Percentiles rank a stretch among this genome's conserved stretches.
Conservation (phyloP, 2,329 filamentous ascomycete species). For the Colletotrichum eleusines region DNA sequence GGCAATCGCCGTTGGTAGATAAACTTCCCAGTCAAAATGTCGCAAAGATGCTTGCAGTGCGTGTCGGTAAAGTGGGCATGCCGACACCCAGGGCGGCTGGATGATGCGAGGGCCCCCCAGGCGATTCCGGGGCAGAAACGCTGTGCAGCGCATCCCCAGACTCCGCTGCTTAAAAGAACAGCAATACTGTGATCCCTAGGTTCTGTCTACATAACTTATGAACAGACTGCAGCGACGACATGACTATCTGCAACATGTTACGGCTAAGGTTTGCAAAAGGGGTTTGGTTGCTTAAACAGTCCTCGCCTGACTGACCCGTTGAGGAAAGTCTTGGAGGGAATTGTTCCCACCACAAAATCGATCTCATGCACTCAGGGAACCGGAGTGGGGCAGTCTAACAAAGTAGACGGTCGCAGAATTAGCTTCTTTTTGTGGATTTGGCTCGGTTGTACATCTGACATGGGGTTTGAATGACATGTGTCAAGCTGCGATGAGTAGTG, state of each 20-base stretch:
- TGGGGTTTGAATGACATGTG: neutral
- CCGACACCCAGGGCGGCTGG: neutral
- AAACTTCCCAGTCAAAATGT: neutral
- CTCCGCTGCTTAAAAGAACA: neutral
- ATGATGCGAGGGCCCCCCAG: neutral
- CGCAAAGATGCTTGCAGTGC: neutral
- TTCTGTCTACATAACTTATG: neutral
- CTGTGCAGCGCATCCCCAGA: neutral
- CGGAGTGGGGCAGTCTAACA: too few species aligned
- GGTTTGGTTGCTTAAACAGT: neutral
- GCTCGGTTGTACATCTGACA: neutral
- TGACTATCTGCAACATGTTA: neutral
- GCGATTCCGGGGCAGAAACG: neutral
- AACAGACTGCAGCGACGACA: neutral
- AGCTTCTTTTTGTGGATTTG: fast-evolving
- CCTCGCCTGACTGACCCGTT: neutral
- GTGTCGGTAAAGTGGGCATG: too few species aligned
- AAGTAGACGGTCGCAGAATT: neutral
- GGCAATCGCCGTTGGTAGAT: fast-evolving
- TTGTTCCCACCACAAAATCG: neutral
- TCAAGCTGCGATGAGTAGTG: too few species aligned
- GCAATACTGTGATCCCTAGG: neutral
- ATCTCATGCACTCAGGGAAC: neutral
- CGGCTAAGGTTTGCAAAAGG: neutral
- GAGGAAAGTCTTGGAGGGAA: neutral